Evolutionary conservation across 192 early-diverging fungal species (phyloP).

Genomic region (Coemansia furcata): DNA sequence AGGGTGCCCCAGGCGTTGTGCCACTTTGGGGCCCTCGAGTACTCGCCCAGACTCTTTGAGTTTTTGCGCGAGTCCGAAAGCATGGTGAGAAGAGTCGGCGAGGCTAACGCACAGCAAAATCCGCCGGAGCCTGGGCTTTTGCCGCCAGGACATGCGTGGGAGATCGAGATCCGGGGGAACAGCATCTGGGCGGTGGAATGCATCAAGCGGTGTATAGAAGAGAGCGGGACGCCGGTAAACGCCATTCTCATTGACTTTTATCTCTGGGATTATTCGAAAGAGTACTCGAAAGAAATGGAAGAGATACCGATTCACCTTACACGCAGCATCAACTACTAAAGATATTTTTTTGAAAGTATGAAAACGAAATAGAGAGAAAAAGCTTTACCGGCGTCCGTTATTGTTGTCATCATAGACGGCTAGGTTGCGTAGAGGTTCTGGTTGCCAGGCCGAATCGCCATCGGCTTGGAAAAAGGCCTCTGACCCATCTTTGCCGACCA

Average conservation of each 20-base stretch:
- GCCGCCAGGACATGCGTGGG: constrained; percentile 59
- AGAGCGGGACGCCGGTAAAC: constrained; percentile 51
- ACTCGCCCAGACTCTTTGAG: constrained; percentile 58
- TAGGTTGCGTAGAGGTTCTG: constrained; percentile 45
- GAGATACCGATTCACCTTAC: constrained; percentile 65
- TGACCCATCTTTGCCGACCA: constrained; percentile 71
- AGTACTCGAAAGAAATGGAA: constrained; percentile 56
- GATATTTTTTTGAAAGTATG: background rate
- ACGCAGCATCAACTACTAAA: constrained; percentile 61
- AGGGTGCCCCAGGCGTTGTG: constrained; percentile 72
- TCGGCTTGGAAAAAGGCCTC: constrained; percentile 73
- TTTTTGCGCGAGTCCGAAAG: constrained; percentile 40
- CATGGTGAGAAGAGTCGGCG: background rate
- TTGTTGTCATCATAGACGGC: constrained; percentile 26
- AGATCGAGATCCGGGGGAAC: constrained; percentile 78
- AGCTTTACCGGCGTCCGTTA: background rate
- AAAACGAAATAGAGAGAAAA: constrained; percentile 3
- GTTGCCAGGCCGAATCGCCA: constrained; percentile 41
- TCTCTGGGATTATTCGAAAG: constrained; percentile 83
- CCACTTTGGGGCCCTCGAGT: constrained; percentile 66
- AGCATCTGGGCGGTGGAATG: constrained; percentile 80
- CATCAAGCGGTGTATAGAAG: constrained; percentile 24
- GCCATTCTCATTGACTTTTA: constrained; percentile 86
- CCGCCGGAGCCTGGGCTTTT: constrained; percentile 32
- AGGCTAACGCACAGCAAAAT: background rate